These are phyloP conservation scores for Curvularia sp. DNA, from an alignment of 2,329 filamentous ascomycete species.

Conservation along the genomic window DNA sequence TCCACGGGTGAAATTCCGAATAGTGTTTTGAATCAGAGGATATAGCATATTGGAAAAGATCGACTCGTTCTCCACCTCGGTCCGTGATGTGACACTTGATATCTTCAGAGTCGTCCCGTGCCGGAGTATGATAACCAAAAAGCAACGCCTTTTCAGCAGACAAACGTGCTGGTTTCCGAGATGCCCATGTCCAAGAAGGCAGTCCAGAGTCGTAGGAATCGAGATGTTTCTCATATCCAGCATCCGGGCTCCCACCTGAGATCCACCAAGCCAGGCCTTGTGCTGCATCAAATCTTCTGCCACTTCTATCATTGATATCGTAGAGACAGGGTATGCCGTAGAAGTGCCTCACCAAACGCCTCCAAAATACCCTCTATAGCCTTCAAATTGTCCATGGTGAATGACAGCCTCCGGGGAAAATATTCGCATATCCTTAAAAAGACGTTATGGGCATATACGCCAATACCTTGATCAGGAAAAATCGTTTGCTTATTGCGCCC, in stretches of 20 bases:
- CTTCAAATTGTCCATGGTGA: background rate
- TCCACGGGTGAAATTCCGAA: background rate
- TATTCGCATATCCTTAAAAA: too few relatives aligned
- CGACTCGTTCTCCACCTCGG: background rate
- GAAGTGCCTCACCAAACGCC: slow-evolving; percentile 4
- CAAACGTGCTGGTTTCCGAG: background rate
- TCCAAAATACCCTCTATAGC: slow-evolving; percentile 10
- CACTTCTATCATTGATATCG: background rate
- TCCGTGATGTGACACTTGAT: background rate
- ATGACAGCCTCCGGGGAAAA: slow-evolving; percentile 3
- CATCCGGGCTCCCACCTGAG: too few relatives aligned
- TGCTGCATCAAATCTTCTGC: too few relatives aligned
- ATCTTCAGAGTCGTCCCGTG: background rate
- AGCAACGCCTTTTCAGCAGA: too few relatives aligned
- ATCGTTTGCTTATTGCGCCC: too few relatives aligned
- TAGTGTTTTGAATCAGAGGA: background rate
- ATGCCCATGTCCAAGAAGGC: background rate
- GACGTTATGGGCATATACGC: too few relatives aligned
- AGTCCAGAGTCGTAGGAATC: background rate
- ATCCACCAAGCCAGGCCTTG: background rate
- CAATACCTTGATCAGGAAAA: too few relatives aligned
- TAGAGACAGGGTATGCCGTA: slow-evolving; percentile 5
- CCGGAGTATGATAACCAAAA: background rate
- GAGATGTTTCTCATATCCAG: background rate
- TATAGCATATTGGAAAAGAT: background rate